A percentile compares a stretch with the other conserved stretches of the same genome.
Conservation (phyloP, 2,329 filamentous ascomycete genomes). For the Chaetoscypha palmicola region DNA sequence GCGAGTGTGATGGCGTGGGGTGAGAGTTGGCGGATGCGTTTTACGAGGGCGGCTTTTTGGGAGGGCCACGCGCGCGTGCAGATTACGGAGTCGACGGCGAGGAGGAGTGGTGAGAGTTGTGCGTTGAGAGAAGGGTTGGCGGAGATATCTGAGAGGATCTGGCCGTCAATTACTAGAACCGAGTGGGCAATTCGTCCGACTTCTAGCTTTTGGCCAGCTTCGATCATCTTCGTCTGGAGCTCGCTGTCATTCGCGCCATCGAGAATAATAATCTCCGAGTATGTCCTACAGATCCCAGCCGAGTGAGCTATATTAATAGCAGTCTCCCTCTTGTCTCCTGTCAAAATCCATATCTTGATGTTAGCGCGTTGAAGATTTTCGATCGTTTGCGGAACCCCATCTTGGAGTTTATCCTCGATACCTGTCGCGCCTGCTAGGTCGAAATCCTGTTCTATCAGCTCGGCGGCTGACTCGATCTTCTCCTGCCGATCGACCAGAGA, state of each 20-base stretch:
- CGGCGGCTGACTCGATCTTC: slow-evolving; percentile 71
- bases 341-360: slow-evolving; percentile 85
- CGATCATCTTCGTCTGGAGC: slow-evolving; percentile 40
- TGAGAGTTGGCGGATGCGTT: slow-evolving; percentile 64
- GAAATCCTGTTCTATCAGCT: slow-evolving; percentile 74
- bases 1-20: slow-evolving; percentile 72
- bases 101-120: slow-evolving; percentile 69
- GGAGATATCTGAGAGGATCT: slow-evolving; percentile 67
- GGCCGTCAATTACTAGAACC: slow-evolving; percentile 76
- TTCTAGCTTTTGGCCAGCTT: slow-evolving; percentile 56
- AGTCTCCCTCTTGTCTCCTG: slow-evolving; percentile 86
- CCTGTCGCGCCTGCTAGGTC: slow-evolving; percentile 82
- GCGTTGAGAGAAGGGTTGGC: slow-evolving; percentile 47
- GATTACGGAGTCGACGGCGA: slow-evolving; percentile 77
- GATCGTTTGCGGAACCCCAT: slow-evolving; percentile 50
- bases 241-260: slow-evolving; percentile 26
- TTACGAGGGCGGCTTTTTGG: slow-evolving; percentile 80
- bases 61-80: slow-evolving; percentile 87
- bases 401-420: slow-evolving; percentile 88
- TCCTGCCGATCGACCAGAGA: slow-evolving; percentile 73
- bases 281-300: slow-evolving; percentile 62
- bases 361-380: slow-evolving; percentile 9
- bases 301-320: slow-evolving; percentile 90
- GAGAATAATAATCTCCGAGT: slow-evolving; percentile 73
- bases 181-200: slow-evolving; percentile 64